Base-by-base conservation (phyloP, 306 rosid species). In the Arachis hypogaea region DNA sequence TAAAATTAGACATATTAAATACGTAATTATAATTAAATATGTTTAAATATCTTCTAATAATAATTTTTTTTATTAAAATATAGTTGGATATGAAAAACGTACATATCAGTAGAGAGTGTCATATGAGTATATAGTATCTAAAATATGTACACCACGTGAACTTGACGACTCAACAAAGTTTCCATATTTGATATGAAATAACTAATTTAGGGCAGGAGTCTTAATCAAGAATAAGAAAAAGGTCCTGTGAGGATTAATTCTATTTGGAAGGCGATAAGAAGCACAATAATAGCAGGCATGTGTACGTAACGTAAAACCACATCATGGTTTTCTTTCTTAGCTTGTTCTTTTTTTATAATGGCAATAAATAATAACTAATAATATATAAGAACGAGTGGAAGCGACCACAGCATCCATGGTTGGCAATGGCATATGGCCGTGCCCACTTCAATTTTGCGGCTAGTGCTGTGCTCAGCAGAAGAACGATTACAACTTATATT, bases 371-470 rank as follows among this genome's bases (percentile, higher is more conserved):
- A 69, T 75, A 33, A 77, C 44, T 63, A 22, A 22, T 22, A 22
- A 22, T 49, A 14, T 7, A 16, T 45, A 38, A 58, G 8, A 46
- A 28, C 38, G 11, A n/a, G 77, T 41, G 59, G 69, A 76, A 70
- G 63, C 38, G 46, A 71, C n/a, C 61, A 74, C 44, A 36, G n/a
- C 45, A 45, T 5, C 59, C 40, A 76, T 44, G 33, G 9, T 36
- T 33, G 47, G 40, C 75, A 57, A 5, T 36, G 66, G 58, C 71
- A n/a, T 77, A 11, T 49, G 55, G 55, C 55, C 5, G 45, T 57
- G 61, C 9, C 81, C 72, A 81, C 81, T 76, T 71, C 9, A 63
- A 47, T 16, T 81, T 81, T 81, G 85, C 81, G 78, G 85, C 81
- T 66, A 59, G 78, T 81, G 81, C 71, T 10, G 52, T 47, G 52